Evolutionary conservation across 2,329 filamentous ascomycete genomes (phyloP), one percentile per base, ranked within the genome.

Genomic region (Colletotrichum plurivorum): DNA sequence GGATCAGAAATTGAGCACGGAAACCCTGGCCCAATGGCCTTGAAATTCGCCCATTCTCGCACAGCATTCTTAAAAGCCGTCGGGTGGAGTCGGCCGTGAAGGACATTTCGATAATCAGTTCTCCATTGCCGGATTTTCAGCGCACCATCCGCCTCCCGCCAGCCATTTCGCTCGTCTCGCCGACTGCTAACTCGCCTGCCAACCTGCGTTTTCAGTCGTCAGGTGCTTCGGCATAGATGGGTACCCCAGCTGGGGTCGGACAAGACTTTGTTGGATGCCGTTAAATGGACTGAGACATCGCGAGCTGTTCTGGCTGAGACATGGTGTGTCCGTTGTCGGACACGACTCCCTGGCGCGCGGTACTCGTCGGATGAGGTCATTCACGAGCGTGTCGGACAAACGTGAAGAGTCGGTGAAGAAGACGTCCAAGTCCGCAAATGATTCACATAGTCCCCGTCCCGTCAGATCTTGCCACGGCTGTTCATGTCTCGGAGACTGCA

Each of bases 361-460:
- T 20, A 54, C 49, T 48, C 48, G 25, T 63, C 56, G 52, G 31
- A 70, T 67, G 67, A 70, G 56, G 67, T 70, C 69, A 71, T 70
- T 25, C 36, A 57, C 13, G 45, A 55, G 46, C 25, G 66, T 60
- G 51, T 55, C 61, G 70, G 62, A 31, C 52, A 55, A 36, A 57
- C 66, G 9, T 70, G 67, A 71, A 66, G 65, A 71, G 69, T 71
- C 69, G 69, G 69, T 71, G 69, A 71, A 71, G 67, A 70, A 70
- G 48, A 63, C 46, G 36, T 56, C 49, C 55, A 39, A 60, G 57
- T 49, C 52, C 31, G 46, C 22, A 39, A 43, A 56, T 63, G 64
- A 63, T 63, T 63, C 64, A 56, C 55, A 53, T 41, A 13, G n/a
- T 48, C 49, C 27, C 39, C 31, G 48, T 39, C 60, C 61, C 54